A percentile compares a stretch with the other conserved stretches of the same genome.
Evolutionary conservation across 148 eudicot genomes (phyloP).

Genomic region (Arbutus unedo): DNA sequence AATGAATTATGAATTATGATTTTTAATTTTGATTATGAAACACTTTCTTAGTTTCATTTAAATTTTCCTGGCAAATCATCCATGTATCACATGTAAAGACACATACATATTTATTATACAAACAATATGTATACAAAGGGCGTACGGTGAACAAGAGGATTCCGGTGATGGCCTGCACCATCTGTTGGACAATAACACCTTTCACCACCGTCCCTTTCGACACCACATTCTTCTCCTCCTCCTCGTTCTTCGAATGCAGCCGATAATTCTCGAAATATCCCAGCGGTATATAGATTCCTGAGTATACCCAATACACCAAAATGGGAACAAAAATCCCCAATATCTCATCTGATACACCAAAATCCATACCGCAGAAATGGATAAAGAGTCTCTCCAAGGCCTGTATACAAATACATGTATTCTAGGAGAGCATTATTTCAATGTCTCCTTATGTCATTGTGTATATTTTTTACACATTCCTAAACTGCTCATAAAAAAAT

Average conservation of each 20-base stretch:
- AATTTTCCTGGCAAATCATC: background rate
- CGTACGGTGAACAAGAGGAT: slow-evolving; percentile 61
- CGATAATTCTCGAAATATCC: slow-evolving; percentile 56
- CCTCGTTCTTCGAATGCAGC: slow-evolving; percentile 65
- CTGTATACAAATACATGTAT: too few species aligned
- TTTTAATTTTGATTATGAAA: too few species aligned
- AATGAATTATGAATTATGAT: too few species aligned
- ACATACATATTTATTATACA: too few species aligned
- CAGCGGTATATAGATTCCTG: slow-evolving; percentile 57
- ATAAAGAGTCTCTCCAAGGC: background rate
- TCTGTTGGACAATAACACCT: slow-evolving; percentile 83
- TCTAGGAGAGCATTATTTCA: too few species aligned
- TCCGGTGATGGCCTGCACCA: slow-evolving; percentile 69
- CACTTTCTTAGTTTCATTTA: too few species aligned
- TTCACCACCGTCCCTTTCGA: slow-evolving; percentile 56
- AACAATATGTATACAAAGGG: background rate
- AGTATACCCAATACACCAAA: slow-evolving; percentile 77
- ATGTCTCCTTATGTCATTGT: too few species aligned
- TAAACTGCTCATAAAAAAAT: too few species aligned
- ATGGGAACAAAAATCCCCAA: slow-evolving; percentile 78
- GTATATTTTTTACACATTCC: too few species aligned
- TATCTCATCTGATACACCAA: slow-evolving; percentile 65
- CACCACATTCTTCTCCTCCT: slow-evolving; percentile 79
- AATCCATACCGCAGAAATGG: slow-evolving; percentile 24
- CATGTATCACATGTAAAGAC: background rate